Evolutionary conservation across 1,139 yeast species (phyloP).

Genomic region (Blastobotrys petasosporus): DNA sequence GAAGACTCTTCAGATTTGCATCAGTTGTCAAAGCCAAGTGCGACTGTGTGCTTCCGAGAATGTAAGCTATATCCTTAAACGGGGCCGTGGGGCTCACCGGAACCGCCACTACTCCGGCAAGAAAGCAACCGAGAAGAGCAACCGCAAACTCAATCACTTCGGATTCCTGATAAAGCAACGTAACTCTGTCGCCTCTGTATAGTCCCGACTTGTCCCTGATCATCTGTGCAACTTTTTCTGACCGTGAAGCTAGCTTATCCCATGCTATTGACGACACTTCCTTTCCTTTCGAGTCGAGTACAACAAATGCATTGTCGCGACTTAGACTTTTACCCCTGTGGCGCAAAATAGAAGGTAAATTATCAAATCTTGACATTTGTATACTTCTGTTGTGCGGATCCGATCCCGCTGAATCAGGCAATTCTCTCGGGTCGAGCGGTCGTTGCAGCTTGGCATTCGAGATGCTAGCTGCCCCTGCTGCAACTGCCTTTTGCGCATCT

Average conservation of each 20-base stretch:
- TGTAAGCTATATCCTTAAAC: conserved; percentile 64
- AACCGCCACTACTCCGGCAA: conserved; percentile 92
- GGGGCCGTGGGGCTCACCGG: conserved; percentile 72
- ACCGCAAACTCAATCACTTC: conserved; percentile 83
- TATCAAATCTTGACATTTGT: conserved; percentile 42
- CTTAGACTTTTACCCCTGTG: conserved; percentile 64
- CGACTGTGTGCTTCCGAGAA: conserved; percentile 68
- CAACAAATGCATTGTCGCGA: conserved; percentile 63
- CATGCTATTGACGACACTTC: conserved; percentile 73
- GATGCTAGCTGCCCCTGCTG: conserved; percentile 9
- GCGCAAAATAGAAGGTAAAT: conserved; percentile 65
- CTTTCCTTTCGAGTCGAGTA: conserved; percentile 73
- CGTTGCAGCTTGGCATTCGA: conserved; percentile 29
- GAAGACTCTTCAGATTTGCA: conserved; percentile 62
- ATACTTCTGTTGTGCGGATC: conserved; percentile 34
- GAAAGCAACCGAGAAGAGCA: conserved; percentile 84
- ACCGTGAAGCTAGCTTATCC: conserved; percentile 79
- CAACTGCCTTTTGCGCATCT: conserved; percentile 19
- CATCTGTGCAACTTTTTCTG: conserved; percentile 86
- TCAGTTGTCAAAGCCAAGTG: conserved; percentile 81
- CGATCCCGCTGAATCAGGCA: conserved; percentile 31
- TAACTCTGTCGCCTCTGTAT: conserved; percentile 77
- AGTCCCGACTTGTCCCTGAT: conserved; percentile 68
- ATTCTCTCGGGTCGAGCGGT: conserved; percentile 40
- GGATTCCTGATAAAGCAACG: conserved; percentile 72